Base-by-base conservation (phyloP, 176 grass and related monocot species). In the Carex cristatella region DNA sequence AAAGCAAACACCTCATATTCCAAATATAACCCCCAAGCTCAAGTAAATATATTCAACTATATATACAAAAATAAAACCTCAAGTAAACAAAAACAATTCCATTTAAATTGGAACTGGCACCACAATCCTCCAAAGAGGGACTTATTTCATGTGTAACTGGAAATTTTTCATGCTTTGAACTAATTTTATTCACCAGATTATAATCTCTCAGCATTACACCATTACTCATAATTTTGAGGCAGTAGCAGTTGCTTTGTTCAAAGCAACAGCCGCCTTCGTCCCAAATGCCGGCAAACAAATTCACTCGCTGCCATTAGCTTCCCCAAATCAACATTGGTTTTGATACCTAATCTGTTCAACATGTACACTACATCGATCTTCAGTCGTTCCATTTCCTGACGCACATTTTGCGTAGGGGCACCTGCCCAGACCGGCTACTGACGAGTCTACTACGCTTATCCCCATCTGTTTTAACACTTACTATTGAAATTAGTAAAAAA, bases 391-490 rank as follows among this genome's bases (percentile, higher is more conserved):
- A 3, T 98, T 98, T 4, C 95, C 95, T 0, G 92, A 93, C 1
- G 95, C 95, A 4, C 95, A 91, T 81, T 94, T 93, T 11, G 95
- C 95, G 9, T 98, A 98, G 0, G 95, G 95, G 69, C 95, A 98
- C 35, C 95, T 92, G 30, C 95, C 95, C 10, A 98, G 83, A 27
- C 95, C 91, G 0, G 91, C 84, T 0, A 98, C 88, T 0, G 95
- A 98, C 14, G 95, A 98, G 60, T 98, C 95, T 19, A 98, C 83
- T 0, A 87, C 70, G 59, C 14, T 93, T 38, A 98, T 60, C 0
- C 95, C 95, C 91, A 98, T 94, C 95, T 98, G 76, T 55, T 82
- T 80, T 32, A 88, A 48, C 44, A 51, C 10, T 51, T 51, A 89
- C 37, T 83, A 53, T 30, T 10, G 19, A 51, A 51, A 28, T 51